Base-by-base conservation (phyloP, 495 filamentous ascomycete genomes). In the Parathielavia appendiculata region DNA sequence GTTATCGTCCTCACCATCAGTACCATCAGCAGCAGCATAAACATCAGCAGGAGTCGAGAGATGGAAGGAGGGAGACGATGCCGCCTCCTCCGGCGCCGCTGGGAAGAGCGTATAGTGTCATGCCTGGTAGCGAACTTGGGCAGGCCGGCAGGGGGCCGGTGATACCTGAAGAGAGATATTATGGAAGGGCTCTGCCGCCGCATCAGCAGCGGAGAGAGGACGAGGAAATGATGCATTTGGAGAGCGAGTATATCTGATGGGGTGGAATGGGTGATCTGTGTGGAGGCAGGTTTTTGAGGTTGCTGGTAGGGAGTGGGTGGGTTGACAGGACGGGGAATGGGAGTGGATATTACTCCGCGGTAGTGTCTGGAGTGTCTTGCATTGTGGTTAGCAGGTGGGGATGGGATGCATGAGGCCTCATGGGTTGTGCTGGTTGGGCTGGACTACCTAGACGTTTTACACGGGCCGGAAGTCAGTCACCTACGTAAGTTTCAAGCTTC, bases 211-310 rank as follows among this genome's bases (percentile, higher is more conserved):
- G 23, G 23, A 35, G 45, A 17, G 55, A 63, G 47, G 75, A 74
- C 36, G 76, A 73, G 13, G 76, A 82, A 46, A 65, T 77, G 50
- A 65, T 73, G n/a, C 79, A 72, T 48, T 65, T 79, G 56, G 78
- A 81, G 36, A 66, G 68, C 12, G 69, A 72, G 12, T 69, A 68
- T 32, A 50, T 35, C 11, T 11, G 48, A 71, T 72, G 39, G 73
- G 69, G 45, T 55, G 67, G 30, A 75, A 74, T 57, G 67, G 53
- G 71, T 34, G 40, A 58, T 41, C 8, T 46, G 13, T 30, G 48
- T 32, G 5, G 40, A 43, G 44, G 36, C 3, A 3, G 36, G 12
- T 39, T 39, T 39, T 2, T 8, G 40, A 26, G 45, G 11, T 32
- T 30, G 22, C 26, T 30, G 26, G 26, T 2, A 30, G 2, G 26